Evolutionary conservation across 2,329 filamentous ascomycete species (phyloP).

Genomic region (Ceratocystis diversiconidia): DNA sequence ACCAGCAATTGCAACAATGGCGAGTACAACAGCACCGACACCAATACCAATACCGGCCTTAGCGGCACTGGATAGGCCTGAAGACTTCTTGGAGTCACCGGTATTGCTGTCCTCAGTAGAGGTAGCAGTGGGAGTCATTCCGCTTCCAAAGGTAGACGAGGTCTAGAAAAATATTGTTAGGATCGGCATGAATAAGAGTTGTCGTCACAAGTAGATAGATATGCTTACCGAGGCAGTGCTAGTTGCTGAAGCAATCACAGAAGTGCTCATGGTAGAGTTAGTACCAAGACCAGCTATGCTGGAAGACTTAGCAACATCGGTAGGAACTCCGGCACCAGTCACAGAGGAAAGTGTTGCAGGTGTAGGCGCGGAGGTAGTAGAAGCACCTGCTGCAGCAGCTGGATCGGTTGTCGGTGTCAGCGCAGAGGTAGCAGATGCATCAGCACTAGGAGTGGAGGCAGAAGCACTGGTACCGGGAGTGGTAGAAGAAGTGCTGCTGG

Average conservation of each 20-base stretch:
- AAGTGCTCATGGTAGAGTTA: constrained; percentile 15
- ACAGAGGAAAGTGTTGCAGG: neutral
- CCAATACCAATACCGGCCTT: constrained; percentile 36
- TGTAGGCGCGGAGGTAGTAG: neutral
- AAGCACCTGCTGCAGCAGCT: neutral
- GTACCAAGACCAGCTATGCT: constrained; percentile 8
- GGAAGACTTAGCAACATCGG: neutral
- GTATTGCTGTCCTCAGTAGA: constrained; percentile 9
- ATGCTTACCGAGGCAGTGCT: neutral
- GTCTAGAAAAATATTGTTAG: neutral
- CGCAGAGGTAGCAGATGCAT: neutral
- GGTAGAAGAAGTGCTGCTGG: constrained; percentile 6
- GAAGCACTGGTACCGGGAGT: constrained; percentile 6
- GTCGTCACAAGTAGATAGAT: no score
- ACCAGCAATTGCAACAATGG: constrained; percentile 29
- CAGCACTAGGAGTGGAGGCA: neutral
- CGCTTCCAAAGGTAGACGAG: constrained; percentile 3
- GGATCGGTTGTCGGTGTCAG: neutral
- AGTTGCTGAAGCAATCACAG: constrained; percentile 7
- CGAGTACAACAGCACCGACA: constrained; percentile 20
- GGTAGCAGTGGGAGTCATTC: neutral
- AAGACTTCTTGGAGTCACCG: constrained; percentile 14
- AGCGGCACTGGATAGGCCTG: constrained; percentile 30
- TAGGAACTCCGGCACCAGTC: constrained; percentile 2
- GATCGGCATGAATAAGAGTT: neutral